A percentile compares a stretch with the other conserved stretches of the same genome.
phyloP scores from a whole-genome alignment of 805 yeast genomes.

The Sungouiella thailandica region DNA sequence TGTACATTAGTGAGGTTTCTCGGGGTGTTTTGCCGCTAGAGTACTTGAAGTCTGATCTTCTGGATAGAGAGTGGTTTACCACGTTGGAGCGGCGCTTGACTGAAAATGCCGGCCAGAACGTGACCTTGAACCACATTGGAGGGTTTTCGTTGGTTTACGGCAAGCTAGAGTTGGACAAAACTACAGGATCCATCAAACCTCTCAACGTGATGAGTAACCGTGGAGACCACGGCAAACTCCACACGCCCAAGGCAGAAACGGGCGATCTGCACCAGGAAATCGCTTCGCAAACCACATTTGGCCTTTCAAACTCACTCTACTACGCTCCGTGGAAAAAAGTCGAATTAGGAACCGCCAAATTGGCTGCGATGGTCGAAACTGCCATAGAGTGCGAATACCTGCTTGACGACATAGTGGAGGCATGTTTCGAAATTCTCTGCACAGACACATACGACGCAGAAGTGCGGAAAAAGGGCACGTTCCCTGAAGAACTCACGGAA shows the following conservation, averaged over 20 bases:
- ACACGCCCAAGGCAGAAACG: constrained; percentile 11
- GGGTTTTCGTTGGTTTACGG: constrained; percentile 65
- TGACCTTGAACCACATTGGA: constrained; percentile 39
- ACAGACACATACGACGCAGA: constrained; percentile 32
- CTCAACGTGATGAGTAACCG: constrained; percentile 48
- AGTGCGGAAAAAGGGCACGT: constrained; percentile 14
- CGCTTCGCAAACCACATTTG: constrained; percentile 37
- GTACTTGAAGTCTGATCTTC: constrained; percentile 32
- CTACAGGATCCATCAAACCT: constrained; percentile 23
- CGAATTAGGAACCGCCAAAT: constrained; percentile 36
- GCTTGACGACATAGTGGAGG: constrained; percentile 41
- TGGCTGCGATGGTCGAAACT: constrained; percentile 18
- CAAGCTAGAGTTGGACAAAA: constrained; percentile 23
- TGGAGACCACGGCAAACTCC: constrained; percentile 36
- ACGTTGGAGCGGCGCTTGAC: constrained; percentile 23
- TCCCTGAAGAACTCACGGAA: constrained; percentile 27
- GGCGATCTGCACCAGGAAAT: constrained; percentile 15
- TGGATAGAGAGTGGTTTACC: constrained; percentile 44
- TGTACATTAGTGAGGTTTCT: constrained; percentile 34
- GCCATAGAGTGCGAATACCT: constrained; percentile 12
- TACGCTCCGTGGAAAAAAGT: constrained; percentile 77
- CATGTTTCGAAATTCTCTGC: constrained; percentile 53
- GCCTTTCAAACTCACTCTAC: constrained; percentile 65
- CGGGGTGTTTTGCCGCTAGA: constrained; percentile 49
- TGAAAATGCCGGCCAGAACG: constrained; percentile 8